These are phyloP conservation scores for Aegilops bicornis DNA, from an alignment of 176 grass and related monocot species.

Conservation along the genomic window DNA sequence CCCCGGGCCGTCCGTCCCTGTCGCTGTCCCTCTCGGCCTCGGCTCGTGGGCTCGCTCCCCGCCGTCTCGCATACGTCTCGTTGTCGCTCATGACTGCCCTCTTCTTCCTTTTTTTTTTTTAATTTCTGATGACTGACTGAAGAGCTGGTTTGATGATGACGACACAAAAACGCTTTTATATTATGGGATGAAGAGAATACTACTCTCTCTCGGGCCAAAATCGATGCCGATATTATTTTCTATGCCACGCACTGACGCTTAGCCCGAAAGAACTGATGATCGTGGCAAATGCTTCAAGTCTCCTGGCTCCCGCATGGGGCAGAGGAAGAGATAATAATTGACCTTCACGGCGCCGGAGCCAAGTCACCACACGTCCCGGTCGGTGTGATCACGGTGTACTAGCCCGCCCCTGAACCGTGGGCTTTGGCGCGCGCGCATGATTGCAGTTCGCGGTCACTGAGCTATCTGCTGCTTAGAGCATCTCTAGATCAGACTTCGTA, in stretches of 20 bases:
- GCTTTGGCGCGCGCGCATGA: conserved; percentile 3
- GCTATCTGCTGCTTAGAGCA: not conserved
- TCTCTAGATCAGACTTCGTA: too few species aligned
- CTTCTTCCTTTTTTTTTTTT: too few species aligned
- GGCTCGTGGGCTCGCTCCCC: not conserved
- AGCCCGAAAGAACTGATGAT: not conserved
- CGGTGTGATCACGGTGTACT: not conserved
- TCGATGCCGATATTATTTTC: not conserved
- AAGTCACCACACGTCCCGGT: too few species aligned
- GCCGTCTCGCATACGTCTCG: conserved; percentile 4
- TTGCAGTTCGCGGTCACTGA: not conserved
- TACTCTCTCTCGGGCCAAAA: not conserved
- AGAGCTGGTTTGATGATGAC: too few species aligned
- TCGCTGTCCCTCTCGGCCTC: not conserved
- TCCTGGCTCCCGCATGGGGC: not conserved
- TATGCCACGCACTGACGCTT: not conserved
- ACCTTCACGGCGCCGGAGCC: not conserved
- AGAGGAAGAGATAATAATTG: not conserved
- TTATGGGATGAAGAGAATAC: too few species aligned
- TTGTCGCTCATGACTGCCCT: not conserved
- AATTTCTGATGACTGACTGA: too few species aligned
- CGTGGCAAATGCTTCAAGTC: not conserved
- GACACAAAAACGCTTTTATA: too few species aligned
- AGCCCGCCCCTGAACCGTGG: not conserved
- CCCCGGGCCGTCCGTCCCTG: not conserved